Percentiles rank a stretch among this genome's conserved stretches.
These are phyloP conservation scores for Dichotomocladium elegans DNA, from an alignment of 371 early-diverging fungal genomes.

Conservation along the genomic window DNA sequence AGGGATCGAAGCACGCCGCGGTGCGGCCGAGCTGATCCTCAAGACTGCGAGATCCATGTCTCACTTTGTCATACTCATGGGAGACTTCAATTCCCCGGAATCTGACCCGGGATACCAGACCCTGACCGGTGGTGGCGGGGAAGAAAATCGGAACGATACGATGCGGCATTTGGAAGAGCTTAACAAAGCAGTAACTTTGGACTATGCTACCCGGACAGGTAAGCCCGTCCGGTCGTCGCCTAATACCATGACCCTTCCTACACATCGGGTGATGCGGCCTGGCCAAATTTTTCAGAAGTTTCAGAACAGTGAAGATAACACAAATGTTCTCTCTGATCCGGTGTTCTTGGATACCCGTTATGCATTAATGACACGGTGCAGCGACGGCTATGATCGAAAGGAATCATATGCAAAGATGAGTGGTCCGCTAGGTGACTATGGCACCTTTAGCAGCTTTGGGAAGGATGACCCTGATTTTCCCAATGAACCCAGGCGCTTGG, in stretches of 20 bases:
- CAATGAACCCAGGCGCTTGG: constrained; percentile 31
- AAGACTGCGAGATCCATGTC: background rate
- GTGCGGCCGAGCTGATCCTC: constrained; percentile 17
- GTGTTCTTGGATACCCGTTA: constrained; percentile 30
- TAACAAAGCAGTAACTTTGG: constrained; percentile 17
- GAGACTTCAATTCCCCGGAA: constrained; percentile 41
- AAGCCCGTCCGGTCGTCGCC: constrained; percentile 20
- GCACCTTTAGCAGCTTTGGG: constrained; percentile 50
- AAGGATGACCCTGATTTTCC: constrained; percentile 19
- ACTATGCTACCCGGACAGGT: constrained; percentile 15
- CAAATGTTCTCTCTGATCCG: background rate
- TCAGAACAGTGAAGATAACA: constrained; percentile 12
- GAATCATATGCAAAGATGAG: constrained; percentile 12
- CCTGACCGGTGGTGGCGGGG: constrained; percentile 19
- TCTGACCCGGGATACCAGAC: constrained; percentile 29
- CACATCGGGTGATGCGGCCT: constrained; percentile 37
- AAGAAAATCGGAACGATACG: constrained; percentile 15
- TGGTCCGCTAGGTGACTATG: constrained; percentile 38
- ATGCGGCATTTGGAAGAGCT: constrained; percentile 21
- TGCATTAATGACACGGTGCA: constrained; percentile 24
- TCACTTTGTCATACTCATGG: constrained; percentile 21
- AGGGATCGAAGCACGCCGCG: constrained; percentile 23
- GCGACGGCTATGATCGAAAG: constrained; percentile 13
- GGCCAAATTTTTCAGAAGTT: constrained; percentile 23
- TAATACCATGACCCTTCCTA: constrained; percentile 30